Evolutionary conservation across 2,329 filamentous ascomycete genomes (phyloP), one percentile per base, ranked within the genome.

Genomic region (Colletotrichum eleusines): DNA sequence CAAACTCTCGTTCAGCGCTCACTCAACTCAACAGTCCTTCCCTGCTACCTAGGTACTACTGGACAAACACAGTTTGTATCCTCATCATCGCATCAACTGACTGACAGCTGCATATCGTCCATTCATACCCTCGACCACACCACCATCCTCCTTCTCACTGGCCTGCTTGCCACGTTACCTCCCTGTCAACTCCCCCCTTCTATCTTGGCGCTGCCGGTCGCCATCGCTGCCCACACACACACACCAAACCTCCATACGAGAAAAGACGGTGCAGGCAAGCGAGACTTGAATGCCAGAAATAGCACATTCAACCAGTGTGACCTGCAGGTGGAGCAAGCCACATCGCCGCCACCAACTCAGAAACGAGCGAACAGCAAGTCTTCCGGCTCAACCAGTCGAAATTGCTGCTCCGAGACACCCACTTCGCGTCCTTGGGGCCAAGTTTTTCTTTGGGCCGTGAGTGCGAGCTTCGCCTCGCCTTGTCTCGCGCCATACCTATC

Each of bases 31-130:
- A 48, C 42, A 63, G 68, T 54, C 16, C 44, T n/a, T n/a, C n/a
- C n/a, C n/a, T n/a, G n/a, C n/a, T 18, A 38, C 3, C 9, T 3
- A 38, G 33, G 7, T 33, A 62, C 63, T 54, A 12, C 46, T 14
- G 46, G 64, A 42, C 65, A 60, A 58, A 46, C 69, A 54, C 68
- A 63, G 26, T 55, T 69, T 53, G 53, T 63, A 59, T 69, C 54
- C 20, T 54, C 16, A 11, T 62, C 58, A 44, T 68, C 64, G 57
- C 69, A 59, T 59, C 65, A 63, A 69, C 69, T 71, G 69, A 69
- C 69, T 71, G 69, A 69, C 64, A 69, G 58, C 35, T 69, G 46
- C 65, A 69, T 60, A n/a, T 7, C 31, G n/a, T 23, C 69, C 65
- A 71, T 65, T 50, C 14, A 54, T 11, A 61, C 38, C 18, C 31